Percentiles rank a stretch among this genome's conserved stretches.
These are phyloP conservation scores for Kodamaea sagamina DNA, from an alignment of 805 yeast species.

Conservation along the genomic window DNA sequence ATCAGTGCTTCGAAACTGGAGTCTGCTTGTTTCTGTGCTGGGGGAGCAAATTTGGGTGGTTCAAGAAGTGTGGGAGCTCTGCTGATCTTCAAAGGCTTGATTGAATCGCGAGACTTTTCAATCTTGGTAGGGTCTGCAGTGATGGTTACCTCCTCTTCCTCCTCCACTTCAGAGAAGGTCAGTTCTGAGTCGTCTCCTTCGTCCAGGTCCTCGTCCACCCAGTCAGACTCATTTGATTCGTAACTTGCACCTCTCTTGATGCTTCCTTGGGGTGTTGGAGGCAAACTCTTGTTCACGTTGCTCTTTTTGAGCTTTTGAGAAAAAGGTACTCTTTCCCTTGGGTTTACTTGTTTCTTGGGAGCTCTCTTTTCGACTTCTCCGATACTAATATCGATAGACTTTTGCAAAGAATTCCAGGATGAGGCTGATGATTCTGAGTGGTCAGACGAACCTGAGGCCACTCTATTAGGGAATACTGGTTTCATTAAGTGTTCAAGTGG, in stretches of 20 bases:
- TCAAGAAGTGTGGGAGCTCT: constrained; percentile 11
- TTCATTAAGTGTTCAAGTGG: neutral
- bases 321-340: constrained; percentile 7
- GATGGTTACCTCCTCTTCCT: constrained; percentile 3
- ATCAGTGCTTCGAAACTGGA: constrained; percentile 9
- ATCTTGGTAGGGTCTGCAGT: neutral
- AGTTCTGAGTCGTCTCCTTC: neutral
- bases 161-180: neutral
- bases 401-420: constrained; percentile 35
- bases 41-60: constrained; percentile 6
- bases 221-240: constrained; percentile 10
- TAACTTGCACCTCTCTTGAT: neutral
- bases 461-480: constrained; percentile 8
- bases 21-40: constrained; percentile 5
- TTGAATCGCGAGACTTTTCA: constrained; percentile 13
- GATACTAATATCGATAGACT: constrained; percentile 23
- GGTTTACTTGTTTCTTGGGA: neutral
- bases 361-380: constrained; percentile 8
- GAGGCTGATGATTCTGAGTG: constrained; percentile 13
- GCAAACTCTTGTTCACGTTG: constrained; percentile 10
- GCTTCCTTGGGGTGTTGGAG: constrained; percentile 12
- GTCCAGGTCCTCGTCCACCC: constrained; percentile 11
- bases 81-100: constrained; percentile 19
- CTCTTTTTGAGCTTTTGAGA: neutral
- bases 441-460: constrained; percentile 11